phyloP scores from a whole-genome alignment of 2,329 filamentous ascomycete species.

The Mollisiaceae sp. region DNA sequence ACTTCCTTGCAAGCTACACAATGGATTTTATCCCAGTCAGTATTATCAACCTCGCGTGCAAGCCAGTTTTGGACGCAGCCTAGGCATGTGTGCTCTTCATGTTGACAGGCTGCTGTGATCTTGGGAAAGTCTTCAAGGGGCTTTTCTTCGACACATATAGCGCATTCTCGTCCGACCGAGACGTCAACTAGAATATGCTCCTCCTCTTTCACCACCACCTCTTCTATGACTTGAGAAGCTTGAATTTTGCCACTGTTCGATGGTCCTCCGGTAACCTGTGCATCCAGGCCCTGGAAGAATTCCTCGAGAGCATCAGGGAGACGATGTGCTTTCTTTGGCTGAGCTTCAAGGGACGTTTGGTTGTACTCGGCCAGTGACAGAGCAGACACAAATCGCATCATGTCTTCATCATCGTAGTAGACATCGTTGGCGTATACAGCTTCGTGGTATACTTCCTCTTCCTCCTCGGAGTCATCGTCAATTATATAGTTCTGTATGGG shows the following conservation, averaged over 20 bases:
- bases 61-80: conserved; percentile 1
- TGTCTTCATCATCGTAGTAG: conserved; percentile 7
- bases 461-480: neutral
- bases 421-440: neutral
- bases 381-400: neutral
- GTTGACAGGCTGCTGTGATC: neutral
- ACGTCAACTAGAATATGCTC: neutral
- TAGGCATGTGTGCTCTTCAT: neutral
- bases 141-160: conserved; percentile 8
- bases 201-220: neutral
- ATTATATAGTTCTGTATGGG: neutral
- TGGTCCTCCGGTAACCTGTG: neutral
- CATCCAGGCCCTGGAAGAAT: neutral
- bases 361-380: neutral
- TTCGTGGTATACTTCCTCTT: neutral
- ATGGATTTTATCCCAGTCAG: conserved; percentile 8
- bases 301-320: neutral
- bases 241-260: neutral
- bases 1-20: conserved; percentile 7
- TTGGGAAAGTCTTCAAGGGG: neutral
- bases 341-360: neutral
- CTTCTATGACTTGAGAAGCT: neutral
- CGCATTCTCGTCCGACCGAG: neutral
- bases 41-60: neutral
- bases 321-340: neutral